Base-by-base conservation (phyloP, 148 eudicot species). In the Vaccinium corymbosum region DNA sequence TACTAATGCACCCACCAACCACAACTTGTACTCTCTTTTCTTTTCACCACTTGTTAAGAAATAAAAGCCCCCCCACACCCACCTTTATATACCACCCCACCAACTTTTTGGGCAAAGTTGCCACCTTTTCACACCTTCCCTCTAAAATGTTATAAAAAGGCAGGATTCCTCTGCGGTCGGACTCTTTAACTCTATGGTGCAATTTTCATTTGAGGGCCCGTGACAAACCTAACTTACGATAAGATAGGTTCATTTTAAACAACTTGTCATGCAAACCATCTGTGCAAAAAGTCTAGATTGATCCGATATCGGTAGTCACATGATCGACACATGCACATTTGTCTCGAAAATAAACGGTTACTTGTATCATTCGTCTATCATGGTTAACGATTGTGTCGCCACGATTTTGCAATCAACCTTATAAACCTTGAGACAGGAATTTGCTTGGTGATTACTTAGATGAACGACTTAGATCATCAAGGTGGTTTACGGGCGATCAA, bases 71-170 rank as follows among this genome's bases (percentile, higher is more conserved):
- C 17, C 42, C 72, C 88, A 70, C 70, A 85, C 85, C 86, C 85
- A 89, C 86, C 90, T 85, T 70, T 86, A 80, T 86, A 86, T 89
- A 86, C 79, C 79, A 76, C 16, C 22, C 27, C 66, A 79, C 83
- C 83, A 84, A 81, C 51, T 64, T 82, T 80, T 6, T 48, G 38
- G 14, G 75, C 42, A 38, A 72, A 59, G 84, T 74, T 72, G 29
- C 81, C 89, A 85, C 78, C 64, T 71, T 87, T 82, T 38, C 56
- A 61, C 66, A 48, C 48, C 17, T 79, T 77, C 80, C 64, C 11
- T 3, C 0, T 11, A 46, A 20, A 68, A 68, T 13, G 17, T 27
- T 27, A 2, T 68, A 13, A 27, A 22, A 4, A 8, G 73, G 7
- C 17, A 29, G 8, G 73, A 27, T 68, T 68, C 73, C 73, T 68